phyloP scores from a whole-genome alignment of 2,329 filamentous ascomycete species.

The Pseudofabraea citricarpa region DNA sequence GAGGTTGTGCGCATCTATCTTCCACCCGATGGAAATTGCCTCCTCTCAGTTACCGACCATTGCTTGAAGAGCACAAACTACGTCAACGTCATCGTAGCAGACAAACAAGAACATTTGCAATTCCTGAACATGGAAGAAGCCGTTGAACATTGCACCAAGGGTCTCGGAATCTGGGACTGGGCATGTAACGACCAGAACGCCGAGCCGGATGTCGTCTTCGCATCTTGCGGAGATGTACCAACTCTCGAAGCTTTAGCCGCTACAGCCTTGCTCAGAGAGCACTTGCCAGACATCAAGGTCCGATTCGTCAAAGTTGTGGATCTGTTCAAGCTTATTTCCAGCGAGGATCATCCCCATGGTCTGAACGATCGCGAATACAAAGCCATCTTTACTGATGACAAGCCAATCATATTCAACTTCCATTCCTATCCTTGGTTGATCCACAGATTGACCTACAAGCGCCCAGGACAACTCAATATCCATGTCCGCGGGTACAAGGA shows the following conservation, averaged over 20 bases:
- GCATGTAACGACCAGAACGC: slow-evolving; percentile 65
- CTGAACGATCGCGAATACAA: slow-evolving; percentile 61
- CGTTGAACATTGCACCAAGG: slow-evolving; percentile 72
- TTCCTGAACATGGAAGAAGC: slow-evolving; percentile 71
- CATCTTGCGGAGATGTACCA: slow-evolving; percentile 68
- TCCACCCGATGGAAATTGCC: slow-evolving; percentile 73
- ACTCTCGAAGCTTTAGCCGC: slow-evolving; percentile 73
- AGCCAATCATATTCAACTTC: slow-evolving; percentile 78
- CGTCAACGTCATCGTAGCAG: slow-evolving; percentile 75
- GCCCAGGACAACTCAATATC: slow-evolving; percentile 61
- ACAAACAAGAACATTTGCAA: slow-evolving; percentile 76
- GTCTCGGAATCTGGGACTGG: slow-evolving; percentile 72
- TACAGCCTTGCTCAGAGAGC: slow-evolving; percentile 65
- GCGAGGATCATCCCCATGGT: slow-evolving; percentile 68
- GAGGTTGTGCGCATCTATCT: slow-evolving; percentile 79
- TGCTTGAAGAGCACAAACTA: slow-evolving; percentile 71
- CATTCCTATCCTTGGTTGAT: slow-evolving; percentile 79
- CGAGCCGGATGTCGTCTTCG: slow-evolving; percentile 73
- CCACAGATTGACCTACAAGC: slow-evolving; percentile 71
- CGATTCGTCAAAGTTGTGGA: slow-evolving; percentile 78
- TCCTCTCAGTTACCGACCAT: slow-evolving; percentile 72
- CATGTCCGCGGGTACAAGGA: slow-evolving; percentile 77
- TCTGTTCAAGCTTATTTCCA: slow-evolving; percentile 72
- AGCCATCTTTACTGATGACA: slow-evolving; percentile 66
- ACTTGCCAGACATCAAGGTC: slow-evolving; percentile 69